Base-by-base conservation (phyloP, 2,329 filamentous ascomycete genomes). In the Aulographum hederae region DNA sequence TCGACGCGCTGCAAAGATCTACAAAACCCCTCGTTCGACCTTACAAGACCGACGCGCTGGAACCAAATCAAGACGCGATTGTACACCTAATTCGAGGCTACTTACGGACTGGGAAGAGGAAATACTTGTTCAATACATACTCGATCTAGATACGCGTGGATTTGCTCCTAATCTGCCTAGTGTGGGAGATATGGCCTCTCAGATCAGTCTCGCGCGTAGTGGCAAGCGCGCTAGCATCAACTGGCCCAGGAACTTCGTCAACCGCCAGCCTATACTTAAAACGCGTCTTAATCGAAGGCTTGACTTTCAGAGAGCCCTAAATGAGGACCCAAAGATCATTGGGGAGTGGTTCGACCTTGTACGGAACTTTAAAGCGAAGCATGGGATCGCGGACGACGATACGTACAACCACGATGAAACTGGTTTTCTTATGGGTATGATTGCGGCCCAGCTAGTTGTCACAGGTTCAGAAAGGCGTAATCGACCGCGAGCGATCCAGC, bases 381-480 rank as follows among this genome's bases (percentile, higher is more conserved):
- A 33, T 17, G 32, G 32, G 8, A 33, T 33, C 27, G 5, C 33
- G 5, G 27, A 33, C 18, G 27, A 33, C 6, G 34, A 41, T 31
- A 38, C 30, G 12, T 43, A 37, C 13, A 43, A 44, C 37, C 43
- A 43, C 34, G 32, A 46, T 34, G 37, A 53, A 36, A 50, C 41
- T 20, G 43, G 44, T 31, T 52, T 51, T 42, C 38, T 43, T 20
- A 50, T 53, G 26, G 47, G 46, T 31, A 36, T 46, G 13, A 50
- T 48, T 31, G 32, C 12, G 2, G 29, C 32, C 10, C 23, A 30
- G 6, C 45, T 46, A 28, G 43, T 52, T 27, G 34, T 52, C 28
- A 50, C 39, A 37, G 31, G 34, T 18, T 34, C 38, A 26, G 37
- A 49, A 28, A 37, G 39, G 32, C 28, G 28, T 23, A 36, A 34